Evolutionary conservation across 1,284 basidiomycete genomes (phyloP), one percentile per base, ranked within the genome.

Genomic region (Veloboletus limbatus): DNA sequence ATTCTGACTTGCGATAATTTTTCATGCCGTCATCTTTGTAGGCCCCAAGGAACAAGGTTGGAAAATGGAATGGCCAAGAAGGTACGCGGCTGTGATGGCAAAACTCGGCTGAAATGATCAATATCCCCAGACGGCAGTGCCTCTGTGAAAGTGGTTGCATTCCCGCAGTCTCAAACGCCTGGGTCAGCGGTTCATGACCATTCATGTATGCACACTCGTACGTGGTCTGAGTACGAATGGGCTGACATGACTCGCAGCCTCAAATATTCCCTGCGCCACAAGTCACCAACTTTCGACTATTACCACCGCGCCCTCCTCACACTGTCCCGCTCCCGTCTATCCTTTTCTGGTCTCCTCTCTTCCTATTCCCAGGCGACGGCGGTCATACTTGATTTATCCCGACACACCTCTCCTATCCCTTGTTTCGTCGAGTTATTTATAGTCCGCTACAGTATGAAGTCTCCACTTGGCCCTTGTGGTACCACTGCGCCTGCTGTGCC

Each of bases 1-100:
- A 17, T 13, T 3, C 14, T 17, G 28, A 3, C 26, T 38, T 16
- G 26, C 21, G 18, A 27, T 8, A 17, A 32, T 42, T 32, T 30
- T 7, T 26, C 20, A 39, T 56, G 53, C 49, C 49, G 56, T 57
- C 41, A 57, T 13, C 20, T 55, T 60, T 13, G 20, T 44, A 47
- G 48, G 43, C 11, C 28, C 35, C 37, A 10, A 51, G 43, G 51
- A 33, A 51, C 54, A 31, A 30, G 24, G 31, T 11, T 37, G 9
- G 17, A 14, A 21, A 38, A 28, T 28, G n/a, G n/a, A n/a, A n/a
- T n/a, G n/a, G n/a, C n/a, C n/a, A n/a, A 14, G 35, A 7, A 20
- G 16, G 43, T 53, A 46, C 50, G 48, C 38, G 35, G 45, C 43
- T 16, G 20, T 38, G 2, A 2, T 8, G 18, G 8, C 6, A n/a